These are phyloP conservation scores for Rosa persica DNA, from an alignment of 306 rosid species.

Conservation along the genomic window DNA sequence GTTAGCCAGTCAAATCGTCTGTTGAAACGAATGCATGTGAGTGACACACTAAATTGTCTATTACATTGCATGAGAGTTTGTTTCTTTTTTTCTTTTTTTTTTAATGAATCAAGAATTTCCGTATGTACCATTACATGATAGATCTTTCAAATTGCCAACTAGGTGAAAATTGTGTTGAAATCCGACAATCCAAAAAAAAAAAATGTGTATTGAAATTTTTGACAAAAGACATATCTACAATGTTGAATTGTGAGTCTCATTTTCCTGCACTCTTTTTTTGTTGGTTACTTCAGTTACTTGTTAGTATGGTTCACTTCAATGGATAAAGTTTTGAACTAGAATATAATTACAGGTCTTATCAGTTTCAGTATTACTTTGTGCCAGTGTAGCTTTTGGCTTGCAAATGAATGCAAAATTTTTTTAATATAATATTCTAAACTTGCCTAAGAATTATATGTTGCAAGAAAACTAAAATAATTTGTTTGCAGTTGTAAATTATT, in stretches of 20 bases:
- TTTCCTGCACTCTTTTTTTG: background rate
- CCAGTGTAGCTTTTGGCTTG: background rate
- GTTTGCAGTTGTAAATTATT: background rate
- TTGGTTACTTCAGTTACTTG: background rate
- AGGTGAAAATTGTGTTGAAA: background rate
- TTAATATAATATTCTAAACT: background rate
- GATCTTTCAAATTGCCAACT: background rate
- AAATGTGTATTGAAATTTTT: no score
- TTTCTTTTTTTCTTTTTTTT: background rate
- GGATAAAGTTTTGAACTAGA: background rate
- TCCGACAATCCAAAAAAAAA: no score
- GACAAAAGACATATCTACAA: no score
- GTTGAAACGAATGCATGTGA: conserved; percentile 62
- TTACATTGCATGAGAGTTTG: background rate
- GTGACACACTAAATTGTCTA: conserved; percentile 23
- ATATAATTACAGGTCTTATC: background rate
- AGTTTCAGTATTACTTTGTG: background rate
- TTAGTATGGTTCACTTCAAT: background rate
- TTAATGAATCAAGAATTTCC: background rate
- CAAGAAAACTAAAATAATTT: background rate
- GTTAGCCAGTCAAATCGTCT: conserved; percentile 48
- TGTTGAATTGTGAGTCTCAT: background rate
- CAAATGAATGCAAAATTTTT: background rate
- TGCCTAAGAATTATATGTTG: background rate
- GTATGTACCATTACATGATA: no score